phyloP scores from a whole-genome alignment of 2,329 filamentous ascomycete genomes.

The Diaporthe amygdali region DNA sequence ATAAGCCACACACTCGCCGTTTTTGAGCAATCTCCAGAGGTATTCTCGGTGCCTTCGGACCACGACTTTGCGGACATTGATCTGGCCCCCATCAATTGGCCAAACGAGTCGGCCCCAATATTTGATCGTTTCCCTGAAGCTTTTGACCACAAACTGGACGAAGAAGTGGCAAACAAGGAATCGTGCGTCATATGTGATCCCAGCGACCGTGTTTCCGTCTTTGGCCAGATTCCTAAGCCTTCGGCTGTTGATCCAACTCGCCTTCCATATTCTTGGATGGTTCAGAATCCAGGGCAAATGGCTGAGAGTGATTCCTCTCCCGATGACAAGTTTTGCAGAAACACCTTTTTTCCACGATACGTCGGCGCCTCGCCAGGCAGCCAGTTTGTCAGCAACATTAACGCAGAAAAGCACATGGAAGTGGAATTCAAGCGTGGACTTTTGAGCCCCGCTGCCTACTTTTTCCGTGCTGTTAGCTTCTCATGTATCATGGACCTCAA shows the following conservation, averaged over 20 bases:
- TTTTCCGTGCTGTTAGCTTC: background rate
- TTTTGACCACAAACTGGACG: background rate
- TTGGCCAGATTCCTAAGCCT: background rate
- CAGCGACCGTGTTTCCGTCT: background rate
- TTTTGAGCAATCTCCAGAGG: background rate
- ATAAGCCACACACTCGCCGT: background rate
- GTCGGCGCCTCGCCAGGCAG: background rate
- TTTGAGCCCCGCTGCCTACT: background rate
- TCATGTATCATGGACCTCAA: background rate
- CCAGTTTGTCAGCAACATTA: background rate
- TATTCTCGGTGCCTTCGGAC: background rate
- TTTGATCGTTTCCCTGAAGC: background rate
- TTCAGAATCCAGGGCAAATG: background rate
- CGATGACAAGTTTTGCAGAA: background rate
- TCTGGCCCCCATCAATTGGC: background rate
- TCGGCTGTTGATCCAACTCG: background rate
- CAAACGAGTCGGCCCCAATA: background rate
- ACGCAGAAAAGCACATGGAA: slow-evolving; percentile 4
- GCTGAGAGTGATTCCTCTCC: background rate
- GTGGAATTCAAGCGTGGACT: background rate
- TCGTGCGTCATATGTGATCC: background rate
- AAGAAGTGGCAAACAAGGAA: background rate
- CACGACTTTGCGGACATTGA: background rate
- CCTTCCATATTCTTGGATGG: slow-evolving; percentile 15
- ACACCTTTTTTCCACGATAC: background rate